Conservation (phyloP, 768 basidiomycete species). For the Daedaleopsis nitida region DNA sequence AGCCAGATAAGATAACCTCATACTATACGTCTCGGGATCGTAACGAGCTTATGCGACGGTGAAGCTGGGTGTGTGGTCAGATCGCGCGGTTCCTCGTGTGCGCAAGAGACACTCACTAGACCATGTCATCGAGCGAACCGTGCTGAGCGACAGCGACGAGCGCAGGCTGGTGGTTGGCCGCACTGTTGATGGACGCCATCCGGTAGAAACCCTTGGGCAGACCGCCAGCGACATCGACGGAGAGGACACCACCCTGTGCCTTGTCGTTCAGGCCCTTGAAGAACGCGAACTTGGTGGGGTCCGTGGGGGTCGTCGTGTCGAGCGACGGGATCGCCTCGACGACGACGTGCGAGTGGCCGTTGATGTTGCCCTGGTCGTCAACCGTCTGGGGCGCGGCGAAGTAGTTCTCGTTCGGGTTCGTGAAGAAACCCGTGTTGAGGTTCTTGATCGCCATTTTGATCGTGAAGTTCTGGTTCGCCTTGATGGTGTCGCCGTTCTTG, state of each 20-base stretch:
- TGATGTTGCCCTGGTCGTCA: slow-evolving; percentile 48
- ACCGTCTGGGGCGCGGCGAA: slow-evolving; percentile 56
- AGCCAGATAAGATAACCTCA: slow-evolving; percentile 3
- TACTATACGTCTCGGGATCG: background rate
- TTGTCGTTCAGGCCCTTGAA: slow-evolving; percentile 56
- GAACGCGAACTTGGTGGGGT: slow-evolving; percentile 57
- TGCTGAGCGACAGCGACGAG: slow-evolving; percentile 41
- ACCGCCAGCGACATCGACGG: slow-evolving; percentile 52
- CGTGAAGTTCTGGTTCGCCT: slow-evolving; percentile 52
- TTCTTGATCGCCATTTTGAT: slow-evolving; percentile 49
- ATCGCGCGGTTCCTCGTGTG: background rate
- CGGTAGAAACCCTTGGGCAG: slow-evolving; percentile 55
- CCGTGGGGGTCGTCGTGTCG: slow-evolving; percentile 47
- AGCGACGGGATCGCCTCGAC: slow-evolving; percentile 53
- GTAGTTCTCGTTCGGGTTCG: slow-evolving; percentile 54
- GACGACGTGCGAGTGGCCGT: slow-evolving; percentile 67
- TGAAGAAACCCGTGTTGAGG: slow-evolving; percentile 58
- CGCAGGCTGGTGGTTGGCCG: slow-evolving; percentile 45
- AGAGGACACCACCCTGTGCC: slow-evolving; percentile 47
- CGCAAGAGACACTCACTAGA: slow-evolving; percentile 28
- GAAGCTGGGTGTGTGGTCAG: slow-evolving; percentile 11
- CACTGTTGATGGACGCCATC: slow-evolving; percentile 43
- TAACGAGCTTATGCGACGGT: slow-evolving; percentile 16
- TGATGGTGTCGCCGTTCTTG: slow-evolving; percentile 44
- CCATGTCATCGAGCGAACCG: slow-evolving; percentile 37